Conservation (phyloP, 805 yeast species). For the Metschnikowia picachoensis region DNA sequence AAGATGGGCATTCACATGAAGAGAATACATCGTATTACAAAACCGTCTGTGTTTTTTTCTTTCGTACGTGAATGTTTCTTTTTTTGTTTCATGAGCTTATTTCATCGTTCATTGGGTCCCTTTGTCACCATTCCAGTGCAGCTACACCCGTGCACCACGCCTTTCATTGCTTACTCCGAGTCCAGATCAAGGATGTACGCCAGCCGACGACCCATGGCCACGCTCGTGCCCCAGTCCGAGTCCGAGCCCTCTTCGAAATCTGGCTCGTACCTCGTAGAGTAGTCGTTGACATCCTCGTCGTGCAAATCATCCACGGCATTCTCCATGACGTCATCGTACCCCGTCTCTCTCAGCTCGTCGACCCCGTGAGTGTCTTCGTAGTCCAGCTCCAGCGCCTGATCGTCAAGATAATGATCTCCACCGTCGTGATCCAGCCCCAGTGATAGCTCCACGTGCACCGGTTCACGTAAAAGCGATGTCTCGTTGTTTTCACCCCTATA, state of each 20-base stretch:
- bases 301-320: constrained; percentile 11
- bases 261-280: constrained; percentile 3
- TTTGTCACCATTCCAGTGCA: too few relatives aligned
- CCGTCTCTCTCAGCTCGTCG: background rate
- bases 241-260: constrained; percentile 8
- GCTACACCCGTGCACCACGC: constrained; percentile 3
- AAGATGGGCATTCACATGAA: too few relatives aligned
- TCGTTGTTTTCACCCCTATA: constrained; percentile 2
- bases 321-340: constrained; percentile 1
- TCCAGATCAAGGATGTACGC: constrained; percentile 12
- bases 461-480: background rate
- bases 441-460: background rate
- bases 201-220: constrained; percentile 5
- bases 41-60: too few relatives aligned
- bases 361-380: background rate
- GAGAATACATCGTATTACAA: too few relatives aligned
- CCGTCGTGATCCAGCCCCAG: constrained; percentile 1
- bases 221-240: constrained; percentile 5
- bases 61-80: too few relatives aligned
- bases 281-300: constrained; percentile 10
- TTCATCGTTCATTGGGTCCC: too few relatives aligned
- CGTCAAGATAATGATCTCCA: background rate
- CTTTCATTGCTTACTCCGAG: constrained; percentile 6
- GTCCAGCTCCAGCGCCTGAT: background rate
- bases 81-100: too few relatives aligned